phyloP scores from a whole-genome alignment of 306 rosid species.

The Ormosia semicastrata region DNA sequence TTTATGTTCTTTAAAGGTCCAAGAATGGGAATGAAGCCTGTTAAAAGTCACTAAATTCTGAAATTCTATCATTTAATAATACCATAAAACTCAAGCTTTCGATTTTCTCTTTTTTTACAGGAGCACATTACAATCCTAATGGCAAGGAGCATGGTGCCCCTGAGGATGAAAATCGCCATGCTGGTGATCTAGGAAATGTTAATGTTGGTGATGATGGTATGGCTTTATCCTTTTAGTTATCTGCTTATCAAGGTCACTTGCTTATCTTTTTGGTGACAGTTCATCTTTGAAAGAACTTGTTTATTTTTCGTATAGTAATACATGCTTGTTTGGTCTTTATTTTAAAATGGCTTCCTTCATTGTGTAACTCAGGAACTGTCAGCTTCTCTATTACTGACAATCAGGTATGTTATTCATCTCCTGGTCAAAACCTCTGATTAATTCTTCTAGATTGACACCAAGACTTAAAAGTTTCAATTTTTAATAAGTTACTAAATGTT shows the following conservation, averaged over 20 bases:
- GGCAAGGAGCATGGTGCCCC: slow-evolving; percentile 88
- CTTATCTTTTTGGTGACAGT: neutral
- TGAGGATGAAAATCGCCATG: slow-evolving; percentile 77
- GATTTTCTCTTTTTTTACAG: slow-evolving; percentile 31
- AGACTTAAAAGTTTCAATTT: neutral
- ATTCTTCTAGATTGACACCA: neutral
- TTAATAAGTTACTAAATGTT: slow-evolving; percentile 6
- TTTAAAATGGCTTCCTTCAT: slow-evolving; percentile 29
- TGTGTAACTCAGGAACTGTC: slow-evolving; percentile 63
- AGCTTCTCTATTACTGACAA: slow-evolving; percentile 64
- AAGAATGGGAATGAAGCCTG: neutral
- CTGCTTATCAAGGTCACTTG: neutral
- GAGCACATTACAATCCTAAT: slow-evolving; percentile 86
- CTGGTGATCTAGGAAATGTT: slow-evolving; percentile 95
- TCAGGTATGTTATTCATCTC: slow-evolving; percentile 52
- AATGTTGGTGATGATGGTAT: slow-evolving; percentile 82
- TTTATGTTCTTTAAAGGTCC: neutral
- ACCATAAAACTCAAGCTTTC: neutral
- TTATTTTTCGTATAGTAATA: neutral
- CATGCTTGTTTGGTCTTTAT: slow-evolving; percentile 11
- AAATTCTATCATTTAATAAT: neutral
- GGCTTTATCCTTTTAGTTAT: neutral
- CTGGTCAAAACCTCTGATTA: neutral
- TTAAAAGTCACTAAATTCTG: neutral
- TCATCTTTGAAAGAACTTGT: neutral